Conservation (phyloP, 371 early-diverging fungal species). For the Entomophthora muscae region DNA sequence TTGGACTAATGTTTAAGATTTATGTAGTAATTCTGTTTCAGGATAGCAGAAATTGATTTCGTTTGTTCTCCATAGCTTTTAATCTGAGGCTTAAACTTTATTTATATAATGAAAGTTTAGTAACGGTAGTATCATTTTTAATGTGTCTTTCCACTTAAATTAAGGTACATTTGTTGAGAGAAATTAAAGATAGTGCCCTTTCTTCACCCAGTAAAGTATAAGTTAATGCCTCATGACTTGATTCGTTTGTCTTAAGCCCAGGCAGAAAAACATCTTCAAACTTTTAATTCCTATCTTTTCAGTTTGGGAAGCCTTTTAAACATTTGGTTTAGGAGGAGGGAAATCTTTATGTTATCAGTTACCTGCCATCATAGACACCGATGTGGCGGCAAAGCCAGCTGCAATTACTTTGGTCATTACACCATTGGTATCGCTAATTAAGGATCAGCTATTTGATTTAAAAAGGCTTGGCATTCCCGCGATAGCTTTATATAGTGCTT, state of each 20-base stretch:
- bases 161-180: neutral
- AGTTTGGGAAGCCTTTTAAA: neutral
- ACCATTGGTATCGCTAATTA: slow-evolving; percentile 92
- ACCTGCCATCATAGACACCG: slow-evolving; percentile 66
- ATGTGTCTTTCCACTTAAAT: neutral
- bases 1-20: neutral
- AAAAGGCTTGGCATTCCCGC: slow-evolving; percentile 60
- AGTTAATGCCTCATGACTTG: no score
- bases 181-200: neutral
- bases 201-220: no score
- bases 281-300: no score
- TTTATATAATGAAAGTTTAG: no score
- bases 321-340: slow-evolving; percentile 68
- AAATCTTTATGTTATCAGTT: slow-evolving; percentile 98
- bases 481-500: slow-evolving; percentile 46
- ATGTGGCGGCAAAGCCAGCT: slow-evolving; percentile 22
- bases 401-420: slow-evolving; percentile 94
- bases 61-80: neutral
- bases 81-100: neutral
- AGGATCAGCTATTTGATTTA: slow-evolving; percentile 90
- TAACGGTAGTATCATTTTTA: no score
- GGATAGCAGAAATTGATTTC: neutral
- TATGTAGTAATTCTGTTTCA: neutral
- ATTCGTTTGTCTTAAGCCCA: no score
- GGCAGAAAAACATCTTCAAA: no score